Evolutionary conservation across 2,329 filamentous ascomycete genomes (phyloP).

Genomic region (Trichoderma brevicompactum): DNA sequence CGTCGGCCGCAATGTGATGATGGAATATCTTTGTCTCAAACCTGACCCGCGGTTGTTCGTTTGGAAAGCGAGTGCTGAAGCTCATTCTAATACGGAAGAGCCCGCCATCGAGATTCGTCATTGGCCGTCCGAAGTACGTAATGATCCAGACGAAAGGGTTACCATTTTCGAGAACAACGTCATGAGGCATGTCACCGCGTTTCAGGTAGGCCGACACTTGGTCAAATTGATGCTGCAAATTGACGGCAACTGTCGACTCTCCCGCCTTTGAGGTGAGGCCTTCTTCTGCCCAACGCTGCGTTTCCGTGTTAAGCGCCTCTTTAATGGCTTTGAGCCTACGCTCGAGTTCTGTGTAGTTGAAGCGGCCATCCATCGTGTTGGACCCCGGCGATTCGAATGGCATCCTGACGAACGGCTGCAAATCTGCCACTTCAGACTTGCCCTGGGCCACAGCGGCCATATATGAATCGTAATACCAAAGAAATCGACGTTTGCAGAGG

Average conservation of each 20-base stretch:
- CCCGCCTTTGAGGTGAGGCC: conserved; percentile 66
- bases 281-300: conserved; percentile 69
- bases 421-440: conserved; percentile 64
- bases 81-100: conserved; percentile 80
- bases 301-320: conserved; percentile 72
- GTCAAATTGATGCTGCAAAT: conserved; percentile 81
- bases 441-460: conserved; percentile 70
- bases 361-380: conserved; percentile 86
- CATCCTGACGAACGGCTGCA: conserved; percentile 74
- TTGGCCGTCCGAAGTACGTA: conserved; percentile 87
- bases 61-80: conserved; percentile 84
- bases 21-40: conserved; percentile 86
- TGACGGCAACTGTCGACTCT: conserved; percentile 77
- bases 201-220: conserved; percentile 80
- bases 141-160: conserved; percentile 91
- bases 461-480: conserved; percentile 96
- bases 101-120: conserved; percentile 91
- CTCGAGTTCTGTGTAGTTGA: conserved; percentile 77
- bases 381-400: conserved; percentile 73
- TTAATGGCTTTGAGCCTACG: conserved; percentile 71
- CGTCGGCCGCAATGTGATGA: conserved; percentile 79
- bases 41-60: conserved; percentile 82
- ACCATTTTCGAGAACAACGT: conserved; percentile 73
- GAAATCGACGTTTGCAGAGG: conserved; percentile 84
- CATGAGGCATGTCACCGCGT: conserved; percentile 70